phyloP scores from a whole-genome alignment of 305 asterid genomes.

The Ilex paraguariensis region DNA sequence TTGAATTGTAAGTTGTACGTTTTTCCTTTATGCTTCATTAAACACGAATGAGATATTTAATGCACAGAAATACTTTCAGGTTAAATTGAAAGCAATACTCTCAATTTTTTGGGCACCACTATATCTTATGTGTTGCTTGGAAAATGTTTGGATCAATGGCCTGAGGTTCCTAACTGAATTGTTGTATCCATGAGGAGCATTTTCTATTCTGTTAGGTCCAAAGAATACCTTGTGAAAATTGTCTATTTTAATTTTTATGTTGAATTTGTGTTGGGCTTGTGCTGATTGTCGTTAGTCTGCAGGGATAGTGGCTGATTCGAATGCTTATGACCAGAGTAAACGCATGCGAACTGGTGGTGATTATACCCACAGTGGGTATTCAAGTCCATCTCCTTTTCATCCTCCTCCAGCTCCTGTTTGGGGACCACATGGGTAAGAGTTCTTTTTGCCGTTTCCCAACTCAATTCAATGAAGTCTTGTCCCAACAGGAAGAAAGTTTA shows the following conservation, averaged over 20 bases:
- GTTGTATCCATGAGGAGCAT: too few relatives aligned
- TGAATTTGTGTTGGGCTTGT: background rate
- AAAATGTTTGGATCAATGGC: background rate
- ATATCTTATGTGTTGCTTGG: background rate
- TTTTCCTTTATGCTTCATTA: too few relatives aligned
- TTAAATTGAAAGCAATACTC: background rate
- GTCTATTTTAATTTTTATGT: background rate
- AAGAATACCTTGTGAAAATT: too few relatives aligned
- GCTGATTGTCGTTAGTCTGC: conserved; percentile 9
- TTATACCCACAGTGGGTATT: conserved; percentile 74
- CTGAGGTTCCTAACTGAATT: too few relatives aligned
- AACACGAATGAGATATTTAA: too few relatives aligned
- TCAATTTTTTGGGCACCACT: background rate
- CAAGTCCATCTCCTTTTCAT: conserved; percentile 91
- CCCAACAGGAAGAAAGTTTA: too few relatives aligned
- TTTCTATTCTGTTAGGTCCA: background rate
- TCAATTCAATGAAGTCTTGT: too few relatives aligned
- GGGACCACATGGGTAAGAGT: conserved; percentile 85
- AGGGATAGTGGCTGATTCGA: conserved; percentile 85
- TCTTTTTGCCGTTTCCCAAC: background rate
- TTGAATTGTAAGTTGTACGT: too few relatives aligned
- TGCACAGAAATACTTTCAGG: too few relatives aligned
- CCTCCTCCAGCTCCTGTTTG: conserved; percentile 93
- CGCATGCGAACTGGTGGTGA: conserved; percentile 96
- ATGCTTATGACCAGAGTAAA: conserved; percentile 86